Evolutionary conservation across 495 filamentous ascomycete species (phyloP).

Genomic region (Penicillium diatomitis): DNA sequence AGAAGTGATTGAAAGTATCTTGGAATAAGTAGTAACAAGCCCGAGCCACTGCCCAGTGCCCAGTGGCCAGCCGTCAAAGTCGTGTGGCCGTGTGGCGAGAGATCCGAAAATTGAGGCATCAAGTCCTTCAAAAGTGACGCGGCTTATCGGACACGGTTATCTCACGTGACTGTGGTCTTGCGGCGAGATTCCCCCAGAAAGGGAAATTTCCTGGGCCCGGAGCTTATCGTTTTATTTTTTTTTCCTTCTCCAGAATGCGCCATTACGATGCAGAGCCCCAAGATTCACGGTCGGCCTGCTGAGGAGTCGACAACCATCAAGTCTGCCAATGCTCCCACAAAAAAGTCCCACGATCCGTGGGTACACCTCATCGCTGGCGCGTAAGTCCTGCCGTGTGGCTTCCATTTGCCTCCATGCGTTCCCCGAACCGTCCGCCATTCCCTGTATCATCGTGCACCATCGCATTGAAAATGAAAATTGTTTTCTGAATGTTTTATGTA

Average conservation of each 20-base stretch:
- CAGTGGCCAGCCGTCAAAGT: no score
- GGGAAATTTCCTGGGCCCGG: constrained; percentile 8
- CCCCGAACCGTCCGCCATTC: background rate
- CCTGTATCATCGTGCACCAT: constrained; percentile 4
- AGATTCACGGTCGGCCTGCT: constrained; percentile 10
- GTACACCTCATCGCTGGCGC: constrained; percentile 81
- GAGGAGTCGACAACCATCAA: constrained; percentile 5
- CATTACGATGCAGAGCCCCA: constrained; percentile 12
- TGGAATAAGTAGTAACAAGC: no score
- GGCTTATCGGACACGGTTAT: constrained; percentile 9
- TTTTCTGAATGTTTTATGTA: constrained; percentile 16
- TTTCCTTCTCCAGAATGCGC: constrained; percentile 6
- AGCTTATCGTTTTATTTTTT: constrained; percentile 1
- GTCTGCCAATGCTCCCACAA: constrained; percentile 3
- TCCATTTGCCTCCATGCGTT: no score
- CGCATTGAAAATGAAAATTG: background rate
- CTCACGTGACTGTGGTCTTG: constrained; percentile 17
- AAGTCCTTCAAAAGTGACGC: constrained; percentile 2
- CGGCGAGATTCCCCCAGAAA: constrained; percentile 5
- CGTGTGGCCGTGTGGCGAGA: no score
- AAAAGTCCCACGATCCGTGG: constrained; percentile 40
- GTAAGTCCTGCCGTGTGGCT: constrained; percentile 38
- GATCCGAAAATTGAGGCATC: background rate
- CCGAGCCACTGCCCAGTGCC: no score
- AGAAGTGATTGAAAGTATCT: no score